Conservation (phyloP, 805 yeast genomes). For the Starmerella apis region DNA sequence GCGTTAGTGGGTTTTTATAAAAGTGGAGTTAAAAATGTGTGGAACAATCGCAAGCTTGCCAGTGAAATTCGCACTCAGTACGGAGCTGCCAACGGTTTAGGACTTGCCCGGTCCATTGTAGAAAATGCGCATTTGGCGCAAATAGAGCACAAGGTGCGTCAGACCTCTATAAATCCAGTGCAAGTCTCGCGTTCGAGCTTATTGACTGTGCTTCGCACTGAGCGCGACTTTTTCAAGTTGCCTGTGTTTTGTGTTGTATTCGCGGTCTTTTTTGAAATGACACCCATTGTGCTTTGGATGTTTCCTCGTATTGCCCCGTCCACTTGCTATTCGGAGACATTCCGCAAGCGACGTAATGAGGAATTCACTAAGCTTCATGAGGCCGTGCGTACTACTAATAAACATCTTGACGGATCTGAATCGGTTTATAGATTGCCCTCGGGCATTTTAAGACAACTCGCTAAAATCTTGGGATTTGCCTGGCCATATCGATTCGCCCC, state of each 20-base stretch:
- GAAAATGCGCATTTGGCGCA: slow-evolving; percentile 20
- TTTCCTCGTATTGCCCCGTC: slow-evolving; percentile 52
- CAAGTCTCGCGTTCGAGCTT: slow-evolving; percentile 38
- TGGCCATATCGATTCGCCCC: slow-evolving; percentile 14
- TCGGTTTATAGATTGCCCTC: slow-evolving; percentile 16
- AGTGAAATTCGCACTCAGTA: slow-evolving; percentile 18
- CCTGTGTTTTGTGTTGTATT: slow-evolving; percentile 51
- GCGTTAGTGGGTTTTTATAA: slow-evolving; percentile 35
- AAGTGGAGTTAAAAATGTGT: slow-evolving; percentile 40
- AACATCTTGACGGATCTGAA: slow-evolving; percentile 14
- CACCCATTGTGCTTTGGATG: slow-evolving; percentile 43
- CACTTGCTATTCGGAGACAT: slow-evolving; percentile 37
- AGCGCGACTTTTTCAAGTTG: slow-evolving; percentile 41
- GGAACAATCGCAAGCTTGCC: slow-evolving; percentile 34
- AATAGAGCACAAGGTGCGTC: slow-evolving; percentile 7
- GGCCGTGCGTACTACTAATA: neutral
- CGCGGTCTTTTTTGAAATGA: slow-evolving; percentile 46
- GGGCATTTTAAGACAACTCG: slow-evolving; percentile 12
- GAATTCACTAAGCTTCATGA: neutral
- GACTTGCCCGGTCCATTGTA: slow-evolving; percentile 21
- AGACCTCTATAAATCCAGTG: neutral
- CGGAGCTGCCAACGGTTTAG: slow-evolving; percentile 16
- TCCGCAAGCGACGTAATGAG: slow-evolving; percentile 7
- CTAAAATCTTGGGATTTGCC: slow-evolving; percentile 16
- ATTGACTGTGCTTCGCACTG: slow-evolving; percentile 43